These are phyloP conservation scores for Tuber magnatum DNA, from an alignment of 495 filamentous ascomycete species.

Conservation along the genomic window DNA sequence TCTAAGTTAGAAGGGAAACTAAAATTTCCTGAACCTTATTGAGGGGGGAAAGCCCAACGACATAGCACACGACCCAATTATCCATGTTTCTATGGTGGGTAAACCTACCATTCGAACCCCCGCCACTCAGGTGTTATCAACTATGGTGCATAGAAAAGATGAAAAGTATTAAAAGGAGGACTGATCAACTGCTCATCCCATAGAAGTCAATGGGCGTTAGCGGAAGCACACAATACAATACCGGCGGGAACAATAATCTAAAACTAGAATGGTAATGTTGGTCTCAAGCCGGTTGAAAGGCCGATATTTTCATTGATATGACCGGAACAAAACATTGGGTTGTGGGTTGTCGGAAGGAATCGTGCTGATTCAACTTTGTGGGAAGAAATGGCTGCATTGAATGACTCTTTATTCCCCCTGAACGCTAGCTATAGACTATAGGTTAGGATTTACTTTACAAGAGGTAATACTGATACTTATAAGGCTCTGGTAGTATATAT, in stretches of 20 bases:
- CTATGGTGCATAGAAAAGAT: not conserved
- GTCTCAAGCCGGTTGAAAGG: not conserved
- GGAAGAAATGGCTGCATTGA: not conserved
- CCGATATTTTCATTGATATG: not conserved
- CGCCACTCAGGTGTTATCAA: too few relatives aligned
- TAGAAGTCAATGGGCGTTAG: not conserved
- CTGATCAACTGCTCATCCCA: not conserved
- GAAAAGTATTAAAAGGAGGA: not conserved
- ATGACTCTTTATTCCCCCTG: not conserved
- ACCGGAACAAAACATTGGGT: not conserved
- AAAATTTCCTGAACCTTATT: too few relatives aligned
- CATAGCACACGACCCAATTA: too few relatives aligned
- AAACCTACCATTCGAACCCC: too few relatives aligned
- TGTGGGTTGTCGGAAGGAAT: not conserved
- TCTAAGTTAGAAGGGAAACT: too few relatives aligned
- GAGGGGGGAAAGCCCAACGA: too few relatives aligned
- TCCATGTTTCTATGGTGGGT: too few relatives aligned
- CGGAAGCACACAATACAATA: not conserved
- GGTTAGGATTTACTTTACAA: not conserved
- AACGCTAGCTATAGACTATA: not conserved
- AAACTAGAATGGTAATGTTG: not conserved
- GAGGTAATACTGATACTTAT: not conserved
- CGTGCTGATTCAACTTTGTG: not conserved
- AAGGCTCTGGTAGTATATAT: not conserved
- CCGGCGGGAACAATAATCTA: not conserved